phyloP scores from a whole-genome alignment of 2,329 filamentous ascomycete species.

The Fusarium oxysporum region DNA sequence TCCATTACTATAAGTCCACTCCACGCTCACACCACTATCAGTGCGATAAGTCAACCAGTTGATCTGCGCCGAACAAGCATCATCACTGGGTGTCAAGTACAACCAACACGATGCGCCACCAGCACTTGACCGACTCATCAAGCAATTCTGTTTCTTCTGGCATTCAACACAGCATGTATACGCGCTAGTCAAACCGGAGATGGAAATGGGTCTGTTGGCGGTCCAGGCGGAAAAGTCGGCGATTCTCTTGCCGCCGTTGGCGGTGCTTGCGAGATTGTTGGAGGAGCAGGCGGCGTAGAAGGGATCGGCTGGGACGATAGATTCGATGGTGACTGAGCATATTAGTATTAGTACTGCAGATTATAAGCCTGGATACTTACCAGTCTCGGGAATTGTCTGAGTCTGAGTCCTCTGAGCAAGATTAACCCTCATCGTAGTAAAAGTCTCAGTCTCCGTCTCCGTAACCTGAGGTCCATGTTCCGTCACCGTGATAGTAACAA shows the following conservation, averaged over 20 bases:
- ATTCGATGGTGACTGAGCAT: not conserved
- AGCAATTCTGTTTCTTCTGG: not conserved
- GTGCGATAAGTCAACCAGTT: not conserved
- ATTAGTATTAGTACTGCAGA: not conserved
- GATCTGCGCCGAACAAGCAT: not conserved
- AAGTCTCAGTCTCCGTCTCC: not conserved
- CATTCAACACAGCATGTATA: not conserved
- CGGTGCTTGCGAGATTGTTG: not conserved
- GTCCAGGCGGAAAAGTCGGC: not conserved
- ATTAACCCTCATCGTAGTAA: not conserved
- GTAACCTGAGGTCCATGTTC: not conserved
- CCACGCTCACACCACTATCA: not conserved
- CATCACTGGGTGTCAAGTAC: not conserved
- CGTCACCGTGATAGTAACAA: not conserved
- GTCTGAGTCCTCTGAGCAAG: not conserved
- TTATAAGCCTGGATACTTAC: fast-evolving
- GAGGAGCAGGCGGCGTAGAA: not conserved
- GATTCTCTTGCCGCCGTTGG: not conserved
- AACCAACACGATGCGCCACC: not conserved
- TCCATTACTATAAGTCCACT: not conserved
- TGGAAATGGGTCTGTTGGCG: fast-evolving
- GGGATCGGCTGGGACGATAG: not conserved
- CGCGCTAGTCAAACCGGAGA: not conserved
- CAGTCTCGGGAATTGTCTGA: not conserved
- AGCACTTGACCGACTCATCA: not conserved